Percentiles rank a stretch among this genome's conserved stretches.
Evolutionary conservation across 163 green algal species (phyloP).

Genomic region (Trebouxia gelatinosa): DNA sequence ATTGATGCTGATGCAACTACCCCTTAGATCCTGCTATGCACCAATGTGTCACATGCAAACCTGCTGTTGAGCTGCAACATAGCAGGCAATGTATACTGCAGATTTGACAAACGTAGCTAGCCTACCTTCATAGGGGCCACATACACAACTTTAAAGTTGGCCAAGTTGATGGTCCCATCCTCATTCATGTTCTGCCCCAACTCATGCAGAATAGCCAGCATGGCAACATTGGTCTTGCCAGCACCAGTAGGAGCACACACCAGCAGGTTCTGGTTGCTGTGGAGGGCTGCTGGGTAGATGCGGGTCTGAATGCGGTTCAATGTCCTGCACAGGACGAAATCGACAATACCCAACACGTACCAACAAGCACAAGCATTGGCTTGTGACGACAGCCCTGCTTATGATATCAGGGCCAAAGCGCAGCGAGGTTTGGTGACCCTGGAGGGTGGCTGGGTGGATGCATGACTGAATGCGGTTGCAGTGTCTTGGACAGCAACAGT

Average conservation of each 20-base stretch:
- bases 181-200: slow-evolving; percentile 81
- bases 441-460: neutral
- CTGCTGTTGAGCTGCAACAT: no score
- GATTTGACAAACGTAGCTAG: no score
- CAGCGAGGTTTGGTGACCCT: neutral
- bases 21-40: no score
- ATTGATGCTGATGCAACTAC: no score
- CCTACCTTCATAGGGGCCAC: slow-evolving; percentile 96
- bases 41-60: no score
- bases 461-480: neutral
- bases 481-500: neutral
- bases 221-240: slow-evolving; percentile 98
- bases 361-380: neutral
- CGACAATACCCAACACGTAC: no score
- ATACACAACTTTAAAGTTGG: slow-evolving; percentile 96
- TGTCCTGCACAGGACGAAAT: slow-evolving; percentile 51
- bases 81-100: no score
- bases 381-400: neutral
- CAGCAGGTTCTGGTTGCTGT: slow-evolving; percentile 93
- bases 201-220: slow-evolving; percentile 95
- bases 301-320: slow-evolving; percentile 95
- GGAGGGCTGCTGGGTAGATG: slow-evolving; percentile 85
- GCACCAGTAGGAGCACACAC: slow-evolving; percentile 90
- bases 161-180: slow-evolving; percentile 83
- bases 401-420: no score